These are phyloP conservation scores for Blastomyces percursus DNA, from an alignment of 2,329 filamentous ascomycete species.

Conservation along the genomic window DNA sequence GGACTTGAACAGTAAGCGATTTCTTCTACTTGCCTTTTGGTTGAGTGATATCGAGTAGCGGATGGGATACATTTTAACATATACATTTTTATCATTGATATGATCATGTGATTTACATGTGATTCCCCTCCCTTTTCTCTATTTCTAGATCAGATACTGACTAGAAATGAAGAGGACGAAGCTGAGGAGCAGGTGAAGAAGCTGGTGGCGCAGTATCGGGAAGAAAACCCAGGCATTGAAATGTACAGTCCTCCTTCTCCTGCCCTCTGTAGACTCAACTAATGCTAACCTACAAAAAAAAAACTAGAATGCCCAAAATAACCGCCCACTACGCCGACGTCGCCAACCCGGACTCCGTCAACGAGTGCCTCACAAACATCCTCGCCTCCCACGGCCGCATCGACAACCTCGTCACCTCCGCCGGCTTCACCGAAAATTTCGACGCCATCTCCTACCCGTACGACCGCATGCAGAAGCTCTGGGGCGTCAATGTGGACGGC, in stretches of 20 bases:
- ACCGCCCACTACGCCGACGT: constrained; percentile 89
- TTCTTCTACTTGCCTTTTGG: neutral
- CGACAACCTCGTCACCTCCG: constrained; percentile 88
- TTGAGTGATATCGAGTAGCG: neutral
- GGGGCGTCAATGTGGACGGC: constrained; percentile 86
- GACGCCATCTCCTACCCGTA: constrained; percentile 83
- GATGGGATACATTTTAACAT: neutral
- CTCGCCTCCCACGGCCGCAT: constrained; percentile 65
- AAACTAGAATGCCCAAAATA: constrained; percentile 55
- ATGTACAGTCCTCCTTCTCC: constrained; percentile 38
- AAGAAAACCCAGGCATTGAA: constrained; percentile 65
- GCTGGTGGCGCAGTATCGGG: constrained; percentile 63
- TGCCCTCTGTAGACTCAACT: too few species aligned
- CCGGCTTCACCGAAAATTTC: constrained; percentile 93
- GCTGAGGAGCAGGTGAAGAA: constrained; percentile 64
- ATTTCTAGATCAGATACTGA: constrained; percentile 4
- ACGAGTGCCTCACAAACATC: constrained; percentile 59
- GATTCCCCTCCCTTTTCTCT: neutral
- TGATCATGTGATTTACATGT: neutral
- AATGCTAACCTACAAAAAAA: neutral
- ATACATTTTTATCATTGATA: neutral
- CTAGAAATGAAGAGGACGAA: constrained; percentile 57
- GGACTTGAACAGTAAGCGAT: constrained; percentile 68
- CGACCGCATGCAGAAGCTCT: constrained; percentile 84
- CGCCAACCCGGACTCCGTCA: constrained; percentile 66